A percentile compares a stretch with the other conserved stretches of the same genome.
Conservation (phyloP, 2,329 filamentous ascomycete species). For the Cladosporium sp. region DNA sequence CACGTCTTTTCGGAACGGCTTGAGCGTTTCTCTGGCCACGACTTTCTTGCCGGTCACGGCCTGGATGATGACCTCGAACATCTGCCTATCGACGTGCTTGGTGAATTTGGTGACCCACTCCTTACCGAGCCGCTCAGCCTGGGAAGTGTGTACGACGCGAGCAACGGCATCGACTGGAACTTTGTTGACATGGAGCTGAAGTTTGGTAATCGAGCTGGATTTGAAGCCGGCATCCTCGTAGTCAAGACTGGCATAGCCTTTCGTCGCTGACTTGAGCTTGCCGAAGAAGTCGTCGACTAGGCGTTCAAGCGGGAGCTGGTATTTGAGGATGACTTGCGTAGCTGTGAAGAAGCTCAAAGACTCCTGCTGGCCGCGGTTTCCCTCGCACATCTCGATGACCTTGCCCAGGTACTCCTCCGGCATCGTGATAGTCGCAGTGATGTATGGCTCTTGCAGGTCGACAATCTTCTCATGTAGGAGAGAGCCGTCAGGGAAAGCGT, state of each 20-base stretch:
- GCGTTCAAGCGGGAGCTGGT: constrained; percentile 79
- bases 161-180: constrained; percentile 87
- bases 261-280: constrained; percentile 86
- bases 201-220: constrained; percentile 71
- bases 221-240: constrained; percentile 94
- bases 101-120: constrained; percentile 95
- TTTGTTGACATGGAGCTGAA: constrained; percentile 92
- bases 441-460: constrained; percentile 67
- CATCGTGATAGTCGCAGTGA: constrained; percentile 77
- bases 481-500: constrained; percentile 75
- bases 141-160: constrained; percentile 77
- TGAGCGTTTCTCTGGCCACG: constrained; percentile 87
- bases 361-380: constrained; percentile 79
- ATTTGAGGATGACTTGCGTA: constrained; percentile 90
- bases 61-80: constrained; percentile 96
- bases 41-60: constrained; percentile 76
- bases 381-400: constrained; percentile 90
- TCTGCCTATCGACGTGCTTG: constrained; percentile 89
- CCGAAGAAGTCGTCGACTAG: constrained; percentile 97
- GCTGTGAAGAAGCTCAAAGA: constrained; percentile 86
- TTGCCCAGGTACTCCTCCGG: constrained; percentile 91
- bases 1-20: constrained; percentile 94
- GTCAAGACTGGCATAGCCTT: constrained; percentile 91
- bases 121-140: constrained; percentile 72
- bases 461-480: constrained; percentile 48